Conservation (phyloP, 257 asterid species). For the Ajuga chamaepitys region DNA sequence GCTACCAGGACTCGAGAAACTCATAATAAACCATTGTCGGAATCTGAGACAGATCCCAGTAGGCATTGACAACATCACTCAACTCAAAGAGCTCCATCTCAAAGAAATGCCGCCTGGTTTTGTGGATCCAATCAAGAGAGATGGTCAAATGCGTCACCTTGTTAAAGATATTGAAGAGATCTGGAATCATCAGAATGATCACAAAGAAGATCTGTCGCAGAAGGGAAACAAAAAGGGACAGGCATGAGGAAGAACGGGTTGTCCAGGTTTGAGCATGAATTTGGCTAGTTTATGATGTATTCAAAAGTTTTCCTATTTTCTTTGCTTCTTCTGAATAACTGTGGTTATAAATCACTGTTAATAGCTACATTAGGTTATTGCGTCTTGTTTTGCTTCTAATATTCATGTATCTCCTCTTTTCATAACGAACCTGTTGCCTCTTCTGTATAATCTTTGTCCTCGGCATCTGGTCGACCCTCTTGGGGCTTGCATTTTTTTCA, state of each 20-base stretch:
- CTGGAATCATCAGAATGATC: background rate
- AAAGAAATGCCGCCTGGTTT: slow-evolving; percentile 6
- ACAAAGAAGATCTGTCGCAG: background rate
- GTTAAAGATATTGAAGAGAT: background rate
- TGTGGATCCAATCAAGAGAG: background rate
- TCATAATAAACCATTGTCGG: background rate
- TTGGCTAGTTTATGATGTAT: background rate
- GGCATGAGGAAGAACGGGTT: background rate
- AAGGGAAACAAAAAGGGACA: background rate
- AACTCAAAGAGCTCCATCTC: slow-evolving; percentile 11
- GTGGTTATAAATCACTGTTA: background rate
- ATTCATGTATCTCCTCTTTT: too few relatives aligned
- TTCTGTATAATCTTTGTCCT: too few relatives aligned
- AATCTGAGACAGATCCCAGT: slow-evolving; percentile 2
- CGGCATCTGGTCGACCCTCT: too few relatives aligned
- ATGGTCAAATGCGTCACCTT: slow-evolving; percentile 1
- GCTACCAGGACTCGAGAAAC: slow-evolving; percentile 14
- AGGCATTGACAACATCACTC: slow-evolving; percentile 4
- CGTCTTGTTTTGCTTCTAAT: too few relatives aligned
- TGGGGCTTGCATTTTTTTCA: too few relatives aligned
- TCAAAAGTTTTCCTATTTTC: background rate
- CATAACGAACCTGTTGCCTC: too few relatives aligned
- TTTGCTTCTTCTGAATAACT: background rate
- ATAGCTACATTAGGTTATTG: too few relatives aligned
- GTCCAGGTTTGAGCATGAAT: background rate